Evolutionary conservation across 805 yeast species (phyloP).

Genomic region (Saturnispora ahearnii): DNA sequence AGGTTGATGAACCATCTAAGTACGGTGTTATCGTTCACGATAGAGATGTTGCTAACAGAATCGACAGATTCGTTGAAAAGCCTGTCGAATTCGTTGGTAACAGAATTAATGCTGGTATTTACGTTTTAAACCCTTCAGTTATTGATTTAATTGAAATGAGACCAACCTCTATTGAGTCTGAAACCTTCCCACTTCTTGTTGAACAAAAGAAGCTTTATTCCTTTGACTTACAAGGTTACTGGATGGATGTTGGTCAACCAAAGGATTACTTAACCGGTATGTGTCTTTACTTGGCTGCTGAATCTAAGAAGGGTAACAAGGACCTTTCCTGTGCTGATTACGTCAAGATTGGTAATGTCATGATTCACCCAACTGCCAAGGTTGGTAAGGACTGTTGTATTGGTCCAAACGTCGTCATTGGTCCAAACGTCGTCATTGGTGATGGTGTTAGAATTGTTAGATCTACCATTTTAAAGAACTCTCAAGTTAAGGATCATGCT

Average conservation of each 20-base stretch:
- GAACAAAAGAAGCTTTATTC: conserved; percentile 84
- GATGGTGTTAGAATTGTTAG: conserved; percentile 98
- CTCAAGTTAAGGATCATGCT: conserved; percentile 92
- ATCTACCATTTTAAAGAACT: conserved; percentile 86
- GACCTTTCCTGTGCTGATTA: conserved; percentile 52
- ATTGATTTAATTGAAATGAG: conserved; percentile 93
- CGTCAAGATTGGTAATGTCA: conserved; percentile 85
- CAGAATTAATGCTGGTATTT: conserved; percentile 99
- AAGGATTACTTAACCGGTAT: conserved; percentile 98
- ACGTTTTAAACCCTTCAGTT: conserved; percentile 95
- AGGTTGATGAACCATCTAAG: conserved; percentile 98
- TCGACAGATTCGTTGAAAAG: conserved; percentile 98
- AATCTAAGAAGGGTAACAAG: conserved; percentile 71
- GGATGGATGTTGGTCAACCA: conserved; percentile 99
- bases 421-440: conserved; percentile 92
- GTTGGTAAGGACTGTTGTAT: conserved; percentile 88
- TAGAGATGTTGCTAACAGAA: conserved; percentile 87
- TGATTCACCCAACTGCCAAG: conserved; percentile 92
- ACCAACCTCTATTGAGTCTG: conserved; percentile 99
- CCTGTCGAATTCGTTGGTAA: conserved; percentile 99
- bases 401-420: conserved; percentile 97
- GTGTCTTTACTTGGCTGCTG: conserved; percentile 78
- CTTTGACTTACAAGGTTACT: conserved; percentile 96
- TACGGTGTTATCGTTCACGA: conserved; percentile 99
- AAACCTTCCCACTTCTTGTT: conserved; percentile 95